A percentile compares a stretch with the other conserved stretches of the same genome.
Evolutionary conservation across 73 alveolate species (phyloP).

Genomic region (Paramecium biaurelia): DNA sequence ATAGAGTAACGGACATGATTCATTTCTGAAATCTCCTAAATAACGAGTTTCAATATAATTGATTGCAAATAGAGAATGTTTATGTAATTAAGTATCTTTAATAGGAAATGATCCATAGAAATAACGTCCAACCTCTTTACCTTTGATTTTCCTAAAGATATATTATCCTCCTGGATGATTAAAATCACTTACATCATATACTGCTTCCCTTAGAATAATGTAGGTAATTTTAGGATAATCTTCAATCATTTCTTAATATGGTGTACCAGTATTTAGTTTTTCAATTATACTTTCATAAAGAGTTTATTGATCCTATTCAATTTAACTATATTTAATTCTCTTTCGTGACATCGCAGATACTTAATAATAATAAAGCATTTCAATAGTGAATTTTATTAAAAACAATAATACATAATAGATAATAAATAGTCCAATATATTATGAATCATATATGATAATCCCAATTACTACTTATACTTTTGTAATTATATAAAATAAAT

Average conservation of each 20-base stretch:
- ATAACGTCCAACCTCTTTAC: conserved; percentile 58
- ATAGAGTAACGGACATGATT: conserved; percentile 26
- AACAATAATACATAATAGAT: neutral
- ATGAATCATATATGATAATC: neutral
- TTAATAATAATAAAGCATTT: conserved; percentile 7
- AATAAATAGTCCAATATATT: neutral
- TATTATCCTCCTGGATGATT: conserved; percentile 67
- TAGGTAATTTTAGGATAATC: conserved; percentile 44
- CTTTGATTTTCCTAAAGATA: conserved; percentile 12
- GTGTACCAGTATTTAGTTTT: neutral
- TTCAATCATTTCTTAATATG: neutral
- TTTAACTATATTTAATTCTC: conserved; percentile 2
- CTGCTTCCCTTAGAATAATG: conserved; percentile 35
- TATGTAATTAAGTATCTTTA: neutral
- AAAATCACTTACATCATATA: conserved; percentile 55
- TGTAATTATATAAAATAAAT: neutral
- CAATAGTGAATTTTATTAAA: neutral
- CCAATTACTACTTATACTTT: conserved; percentile 31
- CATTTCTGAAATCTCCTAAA: conserved; percentile 64
- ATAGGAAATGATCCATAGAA: conserved; percentile 52
- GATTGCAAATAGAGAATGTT: conserved; percentile 52
- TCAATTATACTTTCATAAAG: conserved; percentile 23
- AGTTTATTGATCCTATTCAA: neutral
- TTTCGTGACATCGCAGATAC: neutral
- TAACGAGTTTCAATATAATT: conserved; percentile 38